These are phyloP conservation scores for Candida ipomoeae DNA, from an alignment of 805 yeast species.

Conservation along the genomic window DNA sequence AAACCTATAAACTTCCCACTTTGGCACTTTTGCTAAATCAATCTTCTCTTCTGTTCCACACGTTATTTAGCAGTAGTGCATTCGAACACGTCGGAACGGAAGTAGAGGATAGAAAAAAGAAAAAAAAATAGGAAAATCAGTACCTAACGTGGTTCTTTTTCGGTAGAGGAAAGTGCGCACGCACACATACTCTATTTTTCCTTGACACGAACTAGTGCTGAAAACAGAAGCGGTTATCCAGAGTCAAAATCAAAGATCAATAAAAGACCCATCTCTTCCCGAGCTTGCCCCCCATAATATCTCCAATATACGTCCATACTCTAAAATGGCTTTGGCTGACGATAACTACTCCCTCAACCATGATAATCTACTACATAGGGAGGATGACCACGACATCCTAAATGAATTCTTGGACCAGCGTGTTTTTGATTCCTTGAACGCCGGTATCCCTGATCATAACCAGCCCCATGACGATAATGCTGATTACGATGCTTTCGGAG, in stretches of 20 bases:
- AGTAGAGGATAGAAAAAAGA: background rate
- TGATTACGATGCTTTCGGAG: slow-evolving; percentile 5
- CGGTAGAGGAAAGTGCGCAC: background rate
- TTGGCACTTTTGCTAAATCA: background rate
- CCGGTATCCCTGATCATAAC: slow-evolving; percentile 17
- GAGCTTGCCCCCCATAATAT: background rate
- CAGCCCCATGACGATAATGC: background rate
- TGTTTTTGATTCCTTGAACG: slow-evolving; percentile 37
- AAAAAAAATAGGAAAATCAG: background rate
- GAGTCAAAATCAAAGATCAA: background rate
- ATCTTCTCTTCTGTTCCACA: background rate
- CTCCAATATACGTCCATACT: background rate
- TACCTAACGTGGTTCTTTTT: background rate
- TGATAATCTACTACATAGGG: slow-evolving; percentile 18
- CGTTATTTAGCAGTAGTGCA: background rate
- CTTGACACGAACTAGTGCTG: background rate
- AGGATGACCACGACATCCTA: slow-evolving; percentile 45
- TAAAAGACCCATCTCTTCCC: background rate
- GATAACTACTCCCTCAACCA: slow-evolving; percentile 23
- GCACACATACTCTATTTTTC: slow-evolving; percentile 1
- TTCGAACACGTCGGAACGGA: background rate
- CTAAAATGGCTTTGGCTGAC: slow-evolving; percentile 20
- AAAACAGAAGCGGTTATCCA: background rate
- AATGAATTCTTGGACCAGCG: slow-evolving; percentile 56
- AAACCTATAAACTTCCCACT: background rate